Conservation (phyloP, 352 stramenopile species). For the Globisporangium canariense region DNA sequence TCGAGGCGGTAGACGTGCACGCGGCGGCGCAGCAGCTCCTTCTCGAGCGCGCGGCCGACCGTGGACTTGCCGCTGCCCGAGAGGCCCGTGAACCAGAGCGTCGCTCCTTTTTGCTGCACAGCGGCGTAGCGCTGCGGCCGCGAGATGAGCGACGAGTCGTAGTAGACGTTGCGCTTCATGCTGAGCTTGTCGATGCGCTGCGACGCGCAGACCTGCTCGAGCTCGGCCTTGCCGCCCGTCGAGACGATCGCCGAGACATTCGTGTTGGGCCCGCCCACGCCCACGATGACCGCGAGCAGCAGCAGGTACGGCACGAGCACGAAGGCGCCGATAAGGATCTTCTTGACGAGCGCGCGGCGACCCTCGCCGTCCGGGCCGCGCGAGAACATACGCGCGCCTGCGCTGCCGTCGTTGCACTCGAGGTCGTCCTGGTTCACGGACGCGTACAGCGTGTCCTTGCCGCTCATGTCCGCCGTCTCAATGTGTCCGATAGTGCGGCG, state of each 20-base stretch:
- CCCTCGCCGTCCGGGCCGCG: constrained; percentile 40
- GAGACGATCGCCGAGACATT: constrained; percentile 14
- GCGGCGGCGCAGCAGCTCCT: constrained; percentile 91
- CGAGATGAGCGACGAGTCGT: constrained; percentile 72
- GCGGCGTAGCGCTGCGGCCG: constrained; percentile 64
- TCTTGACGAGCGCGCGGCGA: constrained; percentile 49
- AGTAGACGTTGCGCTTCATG: constrained; percentile 80
- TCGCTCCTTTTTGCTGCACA: constrained; percentile 95
- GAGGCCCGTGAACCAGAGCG: constrained; percentile 98
- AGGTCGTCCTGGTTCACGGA: constrained; percentile 68
- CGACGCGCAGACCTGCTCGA: constrained; percentile 44
- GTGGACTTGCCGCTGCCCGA: constrained; percentile 98
- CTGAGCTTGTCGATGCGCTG: constrained; percentile 66
- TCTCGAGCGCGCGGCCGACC: constrained; percentile 95
- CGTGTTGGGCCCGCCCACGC: constrained; percentile 18
- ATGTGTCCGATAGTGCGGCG: neutral
- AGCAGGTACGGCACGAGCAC: constrained; percentile 64
- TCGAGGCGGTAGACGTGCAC: constrained; percentile 98
- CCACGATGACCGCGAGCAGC: constrained; percentile 50
- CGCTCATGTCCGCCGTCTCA: constrained; percentile 11
- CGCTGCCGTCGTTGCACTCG: constrained; percentile 40
- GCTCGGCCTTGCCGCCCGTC: constrained; percentile 22
- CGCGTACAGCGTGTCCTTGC: constrained; percentile 54
- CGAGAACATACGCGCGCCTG: constrained; percentile 37
- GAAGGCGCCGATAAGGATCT: constrained; percentile 44